Evolutionary conservation across 1,284 basidiomycete species (phyloP), one percentile per base, ranked within the genome.

Genomic region (Porogramme epimiltina): DNA sequence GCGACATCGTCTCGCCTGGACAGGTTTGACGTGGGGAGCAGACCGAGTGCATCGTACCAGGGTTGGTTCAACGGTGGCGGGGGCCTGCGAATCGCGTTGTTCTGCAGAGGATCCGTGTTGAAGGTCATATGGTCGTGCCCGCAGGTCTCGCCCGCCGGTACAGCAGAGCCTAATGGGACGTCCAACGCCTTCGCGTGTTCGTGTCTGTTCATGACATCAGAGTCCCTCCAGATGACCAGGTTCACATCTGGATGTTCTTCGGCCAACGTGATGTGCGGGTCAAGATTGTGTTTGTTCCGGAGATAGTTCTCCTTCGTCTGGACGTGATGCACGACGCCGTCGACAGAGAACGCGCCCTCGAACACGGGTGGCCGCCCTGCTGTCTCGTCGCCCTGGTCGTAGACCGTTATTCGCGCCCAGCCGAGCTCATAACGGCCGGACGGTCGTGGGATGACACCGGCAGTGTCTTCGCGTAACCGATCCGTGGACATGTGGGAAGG

Each of bases 271-370:
- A 74, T 62, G 26, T 80, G 71, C n/a, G 86, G 81, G 60, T 91
- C 89, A 20, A 83, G 70, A 13, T 72, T 68, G 42, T 80, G 76
- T 51, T 79, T 83, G 62, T 78, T 77, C 41, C 81, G 79, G 34
- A 85, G 61, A 70, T 93, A 94, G 62, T 86, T 85, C 23, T 86
- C 84, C 59, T 77, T 80, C 13, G 87, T 88, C 68, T 87, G 76
- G 57, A 94, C 75, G 64, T 92, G 87, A 70, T 91, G 84, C n/a
- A 80, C 74, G 51, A 83, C 74, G 18, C 90, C 90, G 42, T 81
- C 69, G 16, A 81, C 77, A 9, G 80, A 79, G 71, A 93, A 93
- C 8, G 85, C 82, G 49, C 92, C 92, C 65, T 93, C 89, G 65
- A 86, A 91, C 2, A 80, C 66, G 2, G 87, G 86, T 3, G 80